phyloP scores from a whole-genome alignment of 306 rosid species.

The Medicago arabica region DNA sequence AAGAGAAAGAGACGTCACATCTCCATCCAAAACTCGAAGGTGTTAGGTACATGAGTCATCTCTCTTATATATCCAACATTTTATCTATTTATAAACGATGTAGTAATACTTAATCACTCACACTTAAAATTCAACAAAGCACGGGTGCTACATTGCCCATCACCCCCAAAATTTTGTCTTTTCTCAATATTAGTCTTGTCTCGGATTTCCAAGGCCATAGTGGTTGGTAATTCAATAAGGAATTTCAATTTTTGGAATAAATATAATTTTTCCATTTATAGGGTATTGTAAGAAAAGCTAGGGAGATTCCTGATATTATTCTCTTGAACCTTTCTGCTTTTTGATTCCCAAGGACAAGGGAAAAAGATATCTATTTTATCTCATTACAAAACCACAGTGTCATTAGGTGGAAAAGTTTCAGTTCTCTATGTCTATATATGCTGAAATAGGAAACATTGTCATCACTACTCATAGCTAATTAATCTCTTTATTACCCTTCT shows the following conservation, averaged over 20 bases:
- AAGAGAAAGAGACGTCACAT: too few species aligned
- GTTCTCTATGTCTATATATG: slow-evolving; percentile 41
- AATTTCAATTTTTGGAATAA: slow-evolving; percentile 35
- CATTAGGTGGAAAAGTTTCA: slow-evolving; percentile 31
- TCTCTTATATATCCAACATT: too few species aligned
- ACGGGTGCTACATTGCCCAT: neutral
- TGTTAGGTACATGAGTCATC: too few species aligned
- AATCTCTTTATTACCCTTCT: slow-evolving; percentile 9
- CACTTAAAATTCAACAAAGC: too few species aligned
- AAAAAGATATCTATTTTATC: slow-evolving; percentile 44
- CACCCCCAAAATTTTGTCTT: neutral
- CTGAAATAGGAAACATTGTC: slow-evolving; percentile 34
- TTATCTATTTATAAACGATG: too few species aligned
- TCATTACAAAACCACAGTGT: slow-evolving; percentile 35
- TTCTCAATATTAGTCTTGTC: slow-evolving; percentile 5
- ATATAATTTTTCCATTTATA: slow-evolving; percentile 43
- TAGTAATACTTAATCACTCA: too few species aligned
- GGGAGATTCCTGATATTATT: slow-evolving; percentile 83
- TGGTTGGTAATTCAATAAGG: slow-evolving; percentile 45
- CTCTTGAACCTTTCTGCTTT: slow-evolving; percentile 64
- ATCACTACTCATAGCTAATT: slow-evolving; percentile 22
- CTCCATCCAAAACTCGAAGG: too few species aligned
- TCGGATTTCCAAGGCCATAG: slow-evolving; percentile 42
- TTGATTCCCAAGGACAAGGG: slow-evolving; percentile 59
- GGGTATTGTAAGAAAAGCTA: slow-evolving; percentile 56